Conservation (phyloP, 331 rosid species). For the Acacia concinna region DNA sequence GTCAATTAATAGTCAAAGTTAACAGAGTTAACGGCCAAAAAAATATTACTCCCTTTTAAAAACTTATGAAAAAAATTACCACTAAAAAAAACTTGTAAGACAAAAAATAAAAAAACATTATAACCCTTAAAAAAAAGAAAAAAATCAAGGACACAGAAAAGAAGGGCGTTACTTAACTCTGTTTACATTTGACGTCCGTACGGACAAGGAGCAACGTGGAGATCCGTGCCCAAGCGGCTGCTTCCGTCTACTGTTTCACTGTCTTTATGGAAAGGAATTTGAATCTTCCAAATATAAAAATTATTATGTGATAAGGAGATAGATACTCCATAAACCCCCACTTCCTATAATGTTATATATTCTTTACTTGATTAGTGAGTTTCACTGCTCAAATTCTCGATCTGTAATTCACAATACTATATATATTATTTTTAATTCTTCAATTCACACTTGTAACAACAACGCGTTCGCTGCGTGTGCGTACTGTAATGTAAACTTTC, state of each 20-base stretch:
- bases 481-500: not conserved
- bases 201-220: slow-evolving; percentile 29
- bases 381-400: not conserved
- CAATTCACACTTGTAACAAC: not conserved
- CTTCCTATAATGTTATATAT: not conserved
- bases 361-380: not conserved
- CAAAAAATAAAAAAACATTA: too few species aligned
- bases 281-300: not conserved
- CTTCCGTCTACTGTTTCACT: not conserved
- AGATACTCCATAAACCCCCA: not conserved
- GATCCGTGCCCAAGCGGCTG: slow-evolving; percentile 24
- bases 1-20: too few species aligned
- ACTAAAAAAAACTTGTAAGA: too few species aligned
- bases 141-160: too few species aligned
- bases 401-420: too few species aligned
- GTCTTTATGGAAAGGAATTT: not conserved
- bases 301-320: not conserved
- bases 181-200: slow-evolving; percentile 38
- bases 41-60: too few species aligned
- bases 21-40: too few species aligned
- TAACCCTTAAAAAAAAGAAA: too few species aligned
- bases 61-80: too few species aligned
- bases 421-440: too few species aligned
- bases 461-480: not conserved
- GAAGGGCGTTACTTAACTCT: too few species aligned